Base-by-base conservation (phyloP, 495 filamentous ascomycete species). In the Hypoxylon intermedium region DNA sequence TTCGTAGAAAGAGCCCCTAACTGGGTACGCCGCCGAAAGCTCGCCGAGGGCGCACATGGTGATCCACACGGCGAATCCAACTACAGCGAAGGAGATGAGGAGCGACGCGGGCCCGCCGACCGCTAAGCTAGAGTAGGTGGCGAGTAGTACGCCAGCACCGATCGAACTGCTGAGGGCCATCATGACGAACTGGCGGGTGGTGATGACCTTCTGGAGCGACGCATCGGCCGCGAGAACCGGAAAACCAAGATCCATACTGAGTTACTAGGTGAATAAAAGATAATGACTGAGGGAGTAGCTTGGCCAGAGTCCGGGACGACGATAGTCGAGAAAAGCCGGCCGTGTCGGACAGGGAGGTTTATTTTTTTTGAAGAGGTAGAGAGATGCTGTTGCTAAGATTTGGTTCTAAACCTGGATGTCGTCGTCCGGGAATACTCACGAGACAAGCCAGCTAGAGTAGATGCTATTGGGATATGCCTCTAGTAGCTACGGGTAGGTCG, bases 131-230 rank as follows among this genome's bases (percentile, higher is more conserved):
- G 79, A 77, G 15, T 86, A 86, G 0, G 79, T 82, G 31, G 85
- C 83, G 16, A 89, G 73, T 63, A 89, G 86, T 21, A 90, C 68
- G 26, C 85, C 87, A 4, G 86, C 89, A 7, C 85, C 84, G 52
- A 88, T 87, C 3, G 85, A 85, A 24, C 84, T 84, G 16, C 83
- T 83, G 31, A 87, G 82, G 11, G 84, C 84, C 64, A 80, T 79
- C 0, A 71, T 28, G 33, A 86, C 81, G 79, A 88, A 85, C 67
- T 86, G 83, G 12, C 85, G 80, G 53, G 62, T 66, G 0, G 65
- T 68, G 51, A 69, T 71, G 51, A 66, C 58, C 28, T 59, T 53
- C 23, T 69, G 37, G 9, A 68, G 61, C 43, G 52, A 58, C 11
- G 3, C 13, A 16, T 54, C 31, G 37, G 28, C 34, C 33, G 18